phyloP scores from a whole-genome alignment of 169 alveolate species.

The Plasmodium relictum region DNA sequence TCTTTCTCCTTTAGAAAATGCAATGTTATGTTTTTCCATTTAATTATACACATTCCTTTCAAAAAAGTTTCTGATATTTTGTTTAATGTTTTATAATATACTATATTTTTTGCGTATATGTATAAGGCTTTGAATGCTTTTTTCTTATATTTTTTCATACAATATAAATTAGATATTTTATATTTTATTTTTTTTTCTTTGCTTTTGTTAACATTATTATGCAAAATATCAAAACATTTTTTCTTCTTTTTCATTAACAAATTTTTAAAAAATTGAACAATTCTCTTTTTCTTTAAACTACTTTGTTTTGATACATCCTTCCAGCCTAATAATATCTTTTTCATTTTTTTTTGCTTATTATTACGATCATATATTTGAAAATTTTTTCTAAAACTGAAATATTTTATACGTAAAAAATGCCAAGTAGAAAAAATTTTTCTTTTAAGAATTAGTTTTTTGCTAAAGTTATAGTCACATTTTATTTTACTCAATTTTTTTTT shows the following conservation, averaged over 20 bases:
- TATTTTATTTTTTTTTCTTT: constrained; percentile 36
- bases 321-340: constrained; percentile 27
- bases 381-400: constrained; percentile 27
- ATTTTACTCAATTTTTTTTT: constrained; percentile 22
- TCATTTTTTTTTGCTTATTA: constrained; percentile 34
- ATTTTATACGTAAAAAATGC: constrained; percentile 33
- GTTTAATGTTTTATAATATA: constrained; percentile 28
- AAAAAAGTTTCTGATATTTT: constrained; percentile 20
- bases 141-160: constrained; percentile 33
- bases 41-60: constrained; percentile 35
- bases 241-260: constrained; percentile 50
- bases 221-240: neutral
- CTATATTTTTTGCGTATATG: constrained; percentile 32
- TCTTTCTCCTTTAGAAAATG: constrained; percentile 24
- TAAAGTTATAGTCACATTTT: neutral
- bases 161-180: constrained; percentile 22
- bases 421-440: constrained; percentile 26
- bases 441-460: neutral
- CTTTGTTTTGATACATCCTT: constrained; percentile 5
- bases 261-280: constrained; percentile 24
- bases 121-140: constrained; percentile 35
- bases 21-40: constrained; percentile 35
- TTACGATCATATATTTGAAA: constrained; percentile 16
- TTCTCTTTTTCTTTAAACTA: constrained; percentile 34
- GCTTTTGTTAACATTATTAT: constrained; percentile 9